Conservation (phyloP, 768 basidiomycete species). For the Lenzites betulinus region DNA sequence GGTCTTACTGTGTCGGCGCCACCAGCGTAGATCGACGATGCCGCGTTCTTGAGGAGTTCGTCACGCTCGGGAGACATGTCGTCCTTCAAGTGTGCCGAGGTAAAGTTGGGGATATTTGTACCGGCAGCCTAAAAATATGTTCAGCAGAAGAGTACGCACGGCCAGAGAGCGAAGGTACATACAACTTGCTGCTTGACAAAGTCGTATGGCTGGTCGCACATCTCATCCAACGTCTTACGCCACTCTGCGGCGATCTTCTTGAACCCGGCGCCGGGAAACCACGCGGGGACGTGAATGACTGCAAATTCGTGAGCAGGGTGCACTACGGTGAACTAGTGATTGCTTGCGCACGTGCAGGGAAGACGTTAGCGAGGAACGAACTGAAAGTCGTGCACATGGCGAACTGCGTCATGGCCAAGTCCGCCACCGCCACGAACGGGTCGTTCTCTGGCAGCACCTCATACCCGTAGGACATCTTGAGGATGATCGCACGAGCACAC, state of each 20-base stretch:
- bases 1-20: slow-evolving; percentile 43
- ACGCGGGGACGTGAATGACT: slow-evolving; percentile 41
- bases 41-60: slow-evolving; percentile 65
- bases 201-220: slow-evolving; percentile 36
- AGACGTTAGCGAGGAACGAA: slow-evolving; percentile 34
- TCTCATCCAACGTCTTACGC: slow-evolving; percentile 21
- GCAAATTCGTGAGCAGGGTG: background rate
- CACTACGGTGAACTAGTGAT: too few species aligned
- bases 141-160: background rate
- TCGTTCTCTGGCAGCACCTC: slow-evolving; percentile 35
- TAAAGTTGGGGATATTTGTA: slow-evolving; percentile 46
- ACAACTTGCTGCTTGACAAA: slow-evolving; percentile 38
- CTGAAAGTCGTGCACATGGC: slow-evolving; percentile 31
- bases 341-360: slow-evolving; percentile 30
- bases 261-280: slow-evolving; percentile 45
- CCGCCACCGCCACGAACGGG: slow-evolving; percentile 38
- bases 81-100: slow-evolving; percentile 56
- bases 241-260: slow-evolving; percentile 27
- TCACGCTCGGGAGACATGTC: slow-evolving; percentile 56
- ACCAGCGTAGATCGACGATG: slow-evolving; percentile 29
- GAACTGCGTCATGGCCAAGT: slow-evolving; percentile 31
- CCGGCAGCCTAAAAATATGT: background rate
- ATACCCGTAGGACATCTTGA: slow-evolving; percentile 34
- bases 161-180: background rate
- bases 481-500: slow-evolving; percentile 31